phyloP scores from a whole-genome alignment of 768 basidiomycete genomes.

The Sporobolomyces roseus region DNA sequence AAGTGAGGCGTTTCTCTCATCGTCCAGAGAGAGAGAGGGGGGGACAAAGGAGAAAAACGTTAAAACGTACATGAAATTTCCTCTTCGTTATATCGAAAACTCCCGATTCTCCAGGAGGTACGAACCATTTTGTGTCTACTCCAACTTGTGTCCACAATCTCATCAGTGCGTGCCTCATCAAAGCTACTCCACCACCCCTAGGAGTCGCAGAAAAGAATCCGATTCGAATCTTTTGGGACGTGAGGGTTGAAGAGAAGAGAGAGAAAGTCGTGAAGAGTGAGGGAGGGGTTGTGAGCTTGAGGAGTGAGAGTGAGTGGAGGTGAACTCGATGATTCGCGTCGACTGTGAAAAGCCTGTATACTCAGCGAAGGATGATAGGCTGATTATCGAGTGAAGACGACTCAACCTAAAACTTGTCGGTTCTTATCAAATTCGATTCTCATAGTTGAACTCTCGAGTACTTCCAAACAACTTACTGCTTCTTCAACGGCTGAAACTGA shows the following conservation, averaged over 20 bases:
- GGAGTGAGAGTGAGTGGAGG: slow-evolving; percentile 13
- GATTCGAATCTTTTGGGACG: slow-evolving; percentile 80
- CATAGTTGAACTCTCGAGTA: slow-evolving; percentile 21
- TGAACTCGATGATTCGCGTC: slow-evolving; percentile 32
- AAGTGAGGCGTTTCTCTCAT: too few relatives aligned
- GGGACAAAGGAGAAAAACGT: background rate
- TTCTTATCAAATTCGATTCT: slow-evolving; percentile 3
- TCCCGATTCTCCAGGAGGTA: slow-evolving; percentile 45
- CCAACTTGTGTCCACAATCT: slow-evolving; percentile 75
- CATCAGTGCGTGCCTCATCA: slow-evolving; percentile 91
- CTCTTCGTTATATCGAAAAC: slow-evolving; percentile 43
- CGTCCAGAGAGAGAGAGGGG: too few relatives aligned
- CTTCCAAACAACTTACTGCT: slow-evolving; percentile 9
- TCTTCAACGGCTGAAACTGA: slow-evolving; percentile 22
- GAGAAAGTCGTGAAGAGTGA: slow-evolving; percentile 67
- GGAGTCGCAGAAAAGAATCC: slow-evolving; percentile 94
- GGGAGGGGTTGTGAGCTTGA: slow-evolving; percentile 15
- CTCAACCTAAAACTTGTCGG: slow-evolving; percentile 21
- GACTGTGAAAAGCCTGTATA: too few relatives aligned
- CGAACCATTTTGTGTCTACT: slow-evolving; percentile 77
- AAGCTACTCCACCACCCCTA: slow-evolving; percentile 91
- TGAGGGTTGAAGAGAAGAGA: slow-evolving; percentile 77
- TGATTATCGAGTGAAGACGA: too few relatives aligned
- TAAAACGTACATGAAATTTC: slow-evolving; percentile 45
- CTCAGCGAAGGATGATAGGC: too few relatives aligned